A percentile compares a stretch with the other conserved stretches of the same genome.
Evolutionary conservation across 2,329 filamentous ascomycete genomes (phyloP).

Genomic region (Verticillium isaacii): DNA sequence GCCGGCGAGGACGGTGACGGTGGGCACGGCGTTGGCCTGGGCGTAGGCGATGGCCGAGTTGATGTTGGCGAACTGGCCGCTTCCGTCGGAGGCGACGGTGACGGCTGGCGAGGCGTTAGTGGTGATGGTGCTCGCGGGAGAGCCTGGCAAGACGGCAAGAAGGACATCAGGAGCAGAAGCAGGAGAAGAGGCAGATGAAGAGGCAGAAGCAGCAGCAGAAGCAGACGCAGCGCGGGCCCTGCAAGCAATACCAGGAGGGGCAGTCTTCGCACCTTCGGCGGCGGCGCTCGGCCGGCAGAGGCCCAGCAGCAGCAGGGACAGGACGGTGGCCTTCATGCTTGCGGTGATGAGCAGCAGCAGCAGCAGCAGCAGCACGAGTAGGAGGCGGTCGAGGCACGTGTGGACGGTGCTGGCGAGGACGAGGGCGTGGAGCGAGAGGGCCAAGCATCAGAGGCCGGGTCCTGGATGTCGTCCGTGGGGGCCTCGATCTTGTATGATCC

Average conservation of each 20-base stretch:
- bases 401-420: neutral
- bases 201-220: neutral
- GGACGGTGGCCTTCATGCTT: neutral
- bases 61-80: constrained; percentile 39
- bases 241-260: neutral
- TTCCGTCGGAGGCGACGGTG: constrained; percentile 37
- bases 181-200: neutral
- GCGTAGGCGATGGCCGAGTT: constrained; percentile 37
- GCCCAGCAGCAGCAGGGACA: neutral
- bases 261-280: neutral
- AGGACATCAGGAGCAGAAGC: neutral
- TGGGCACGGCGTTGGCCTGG: constrained; percentile 31
- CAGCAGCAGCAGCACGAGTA: neutral
- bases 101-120: constrained; percentile 19
- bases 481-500: neutral
- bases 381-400: neutral
- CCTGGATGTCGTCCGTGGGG: too few species aligned
- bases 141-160: neutral
- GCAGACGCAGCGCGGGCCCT: neutral
- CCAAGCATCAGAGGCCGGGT: neutral
- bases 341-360: neutral
- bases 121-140: neutral
- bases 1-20: constrained; percentile 36
- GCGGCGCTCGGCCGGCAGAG: constrained; percentile 1
- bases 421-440: neutral